Evolutionary conservation across 108 stramenopile genomes (phyloP), one percentile per base, ranked within the genome.

Genomic region (Chaetoceros muelleri): DNA sequence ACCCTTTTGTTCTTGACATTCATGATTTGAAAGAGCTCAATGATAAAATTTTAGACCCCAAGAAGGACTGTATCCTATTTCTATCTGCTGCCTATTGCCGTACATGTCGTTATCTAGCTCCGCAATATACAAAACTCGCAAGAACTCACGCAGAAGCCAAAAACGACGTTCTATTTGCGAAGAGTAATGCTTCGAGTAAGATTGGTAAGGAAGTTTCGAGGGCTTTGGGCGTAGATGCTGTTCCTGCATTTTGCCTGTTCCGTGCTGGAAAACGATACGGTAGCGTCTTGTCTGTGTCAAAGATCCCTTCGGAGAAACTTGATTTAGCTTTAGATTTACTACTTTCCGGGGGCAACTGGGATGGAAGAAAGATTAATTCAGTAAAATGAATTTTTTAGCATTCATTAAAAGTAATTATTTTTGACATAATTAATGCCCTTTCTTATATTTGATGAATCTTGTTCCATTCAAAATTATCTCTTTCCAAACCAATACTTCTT

Each of bases 171-270:
- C 50, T 82, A 53, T 91, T 83, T 81, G 79, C 76, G 55, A 79
- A 85, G 61, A 85, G 85, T 23, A 80, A 91, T 64, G 70, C 82
- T 1, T 57, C 81, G 13, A 79, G 85, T 34, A 49, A 50, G 19
- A 53, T 23, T 21, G 89, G 89, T 10, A 90, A 85, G 68, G 58
- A 67, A 29, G 53, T 92, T 17, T 80, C 78, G 24, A 67, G 58
- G 23, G 64, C 64, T 30, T 58, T 93, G 47, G 71, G 60, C 28
- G 74, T 93, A 3, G 74, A 67, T 22, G 79, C 85, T 3, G 90
- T 93, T 8, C 90, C 87, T 26, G 57, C 83, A 0, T 93, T 93
- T 61, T 71, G 86, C 0, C 60, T 88, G 28, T 86, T 84, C 64
- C 73, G 73, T 30, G 46, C 73, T 28, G 90, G 90, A 0, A 50